Evolutionary conservation across 768 basidiomycete genomes (phyloP).

Genomic region (Lentinus brumalis): DNA sequence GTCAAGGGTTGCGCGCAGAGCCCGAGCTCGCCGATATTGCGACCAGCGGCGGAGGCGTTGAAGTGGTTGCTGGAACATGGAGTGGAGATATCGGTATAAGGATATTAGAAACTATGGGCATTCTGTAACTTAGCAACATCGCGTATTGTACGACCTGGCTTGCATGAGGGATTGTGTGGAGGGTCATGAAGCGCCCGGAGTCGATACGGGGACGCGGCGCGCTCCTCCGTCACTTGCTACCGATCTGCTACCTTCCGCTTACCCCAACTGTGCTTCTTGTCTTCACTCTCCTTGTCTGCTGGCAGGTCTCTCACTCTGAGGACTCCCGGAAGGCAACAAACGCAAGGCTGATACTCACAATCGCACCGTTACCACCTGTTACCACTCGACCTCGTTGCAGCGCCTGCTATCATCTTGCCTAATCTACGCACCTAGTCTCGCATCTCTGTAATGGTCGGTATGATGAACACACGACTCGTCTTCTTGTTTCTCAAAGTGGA

Average conservation of each 20-base stretch:
- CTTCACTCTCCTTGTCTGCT: not conserved
- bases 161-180: no score
- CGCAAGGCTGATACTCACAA: conserved; percentile 1
- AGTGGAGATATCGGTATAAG: conserved; percentile 19
- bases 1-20: conserved; percentile 44
- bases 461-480: conserved; percentile 6
- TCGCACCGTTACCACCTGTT: conserved; percentile 10
- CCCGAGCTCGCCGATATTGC: conserved; percentile 41
- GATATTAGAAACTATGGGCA: not conserved
- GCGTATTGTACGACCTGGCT: not conserved
- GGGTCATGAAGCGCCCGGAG: not conserved
- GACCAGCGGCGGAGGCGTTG: conserved; percentile 53
- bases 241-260: conserved; percentile 7
- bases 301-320: not conserved
- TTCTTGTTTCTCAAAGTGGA: conserved; percentile 17
- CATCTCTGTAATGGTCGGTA: conserved; percentile 21
- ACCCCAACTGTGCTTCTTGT: not conserved
- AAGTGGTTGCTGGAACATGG: conserved; percentile 41
- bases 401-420: conserved; percentile 9
- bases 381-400: conserved; percentile 17
- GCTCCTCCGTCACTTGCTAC: not conserved
- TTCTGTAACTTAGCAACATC: not conserved
- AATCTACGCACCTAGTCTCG: conserved; percentile 1
- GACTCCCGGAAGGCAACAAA: not conserved
- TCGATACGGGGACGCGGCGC: not conserved